Evolutionary conservation across 768 basidiomycete species (phyloP), one percentile per base, ranked within the genome.

Genomic region (Tylopilus subfusipes): DNA sequence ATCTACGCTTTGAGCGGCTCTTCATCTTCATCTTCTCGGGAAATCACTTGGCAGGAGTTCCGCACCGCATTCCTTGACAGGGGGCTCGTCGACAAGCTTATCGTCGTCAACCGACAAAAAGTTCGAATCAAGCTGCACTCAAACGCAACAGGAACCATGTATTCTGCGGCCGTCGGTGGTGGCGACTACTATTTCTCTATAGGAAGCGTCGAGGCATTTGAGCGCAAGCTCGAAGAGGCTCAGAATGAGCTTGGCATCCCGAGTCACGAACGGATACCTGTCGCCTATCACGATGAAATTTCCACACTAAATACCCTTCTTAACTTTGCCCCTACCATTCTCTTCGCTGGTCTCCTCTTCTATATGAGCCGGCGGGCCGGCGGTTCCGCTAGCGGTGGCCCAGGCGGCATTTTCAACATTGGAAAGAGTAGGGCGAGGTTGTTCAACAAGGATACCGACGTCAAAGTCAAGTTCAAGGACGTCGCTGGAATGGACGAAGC

Each of bases 21-120:
- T 36, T 70, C 75, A 0, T 74, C 80, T 5, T 69, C 74, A 0
- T 72, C 75, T 24, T 83, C 88, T 2, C 83, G 89, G 55, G 97
- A 99, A 74, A 98, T 99, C 61, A 99, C 97, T 59, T 99, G 97
- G 96, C 95, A 98, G 73, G 97, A 98, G 73, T 99, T 99, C 77
- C 85, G 94, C 49, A 95, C 92, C 42, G 93, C 93, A 11, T 93
- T 99, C 78, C 86, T 99, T 43, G 89, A 96, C 73, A 94, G 95
- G 68, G 96, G 93, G 40, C 82, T 98, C 50, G 96, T 99, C 34
- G 94, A 98, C 62, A 93, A 86, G 65, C 85, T 98, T 53, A 82
- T 85, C 50, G 96, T 98, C 55, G 82, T 98, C 67, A 98, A 98
- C 70, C 83, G 92, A 27, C 82, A 83, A 57, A 88, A 82, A 66